Percentiles rank a stretch among this genome's conserved stretches.
Evolutionary conservation across 441 rosid species (phyloP).

Genomic region (Jatropha multifida): DNA sequence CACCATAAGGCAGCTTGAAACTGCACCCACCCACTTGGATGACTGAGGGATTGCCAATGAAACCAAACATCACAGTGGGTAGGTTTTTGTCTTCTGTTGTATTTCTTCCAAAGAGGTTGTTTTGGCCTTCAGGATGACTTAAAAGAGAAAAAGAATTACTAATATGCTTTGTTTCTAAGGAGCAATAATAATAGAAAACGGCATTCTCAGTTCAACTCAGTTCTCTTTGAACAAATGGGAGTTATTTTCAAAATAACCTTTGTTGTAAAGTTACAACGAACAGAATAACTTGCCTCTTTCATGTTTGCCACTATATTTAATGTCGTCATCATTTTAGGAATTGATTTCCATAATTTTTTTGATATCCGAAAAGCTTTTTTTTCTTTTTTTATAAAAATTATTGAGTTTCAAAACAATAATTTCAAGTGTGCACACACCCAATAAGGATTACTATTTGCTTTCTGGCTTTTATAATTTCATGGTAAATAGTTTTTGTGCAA

Average conservation of each 20-base stretch:
- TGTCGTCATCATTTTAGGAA: background rate
- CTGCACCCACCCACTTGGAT: background rate
- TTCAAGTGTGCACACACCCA: too few relatives aligned
- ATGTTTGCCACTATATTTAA: background rate
- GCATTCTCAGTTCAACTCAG: background rate
- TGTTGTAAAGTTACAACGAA: background rate
- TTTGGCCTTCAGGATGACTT: background rate
- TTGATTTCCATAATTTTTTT: background rate
- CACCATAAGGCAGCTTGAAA: background rate
- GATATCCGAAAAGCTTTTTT: background rate
- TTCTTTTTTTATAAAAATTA: background rate
- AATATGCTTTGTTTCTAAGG: background rate
- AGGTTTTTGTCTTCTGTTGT: background rate
- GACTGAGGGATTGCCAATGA: constrained; percentile 3
- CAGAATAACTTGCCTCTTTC: background rate
- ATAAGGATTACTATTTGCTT: background rate
- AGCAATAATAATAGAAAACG: background rate
- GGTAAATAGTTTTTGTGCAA: background rate
- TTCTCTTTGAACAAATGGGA: background rate
- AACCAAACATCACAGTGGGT: background rate
- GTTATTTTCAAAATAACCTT: background rate
- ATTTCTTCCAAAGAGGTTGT: background rate
- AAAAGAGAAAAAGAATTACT: background rate
- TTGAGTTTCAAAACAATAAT: background rate
- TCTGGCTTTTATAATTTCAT: background rate